Conservation (phyloP, 2,329 filamentous ascomycete species). For the Penicillium sp. region DNA sequence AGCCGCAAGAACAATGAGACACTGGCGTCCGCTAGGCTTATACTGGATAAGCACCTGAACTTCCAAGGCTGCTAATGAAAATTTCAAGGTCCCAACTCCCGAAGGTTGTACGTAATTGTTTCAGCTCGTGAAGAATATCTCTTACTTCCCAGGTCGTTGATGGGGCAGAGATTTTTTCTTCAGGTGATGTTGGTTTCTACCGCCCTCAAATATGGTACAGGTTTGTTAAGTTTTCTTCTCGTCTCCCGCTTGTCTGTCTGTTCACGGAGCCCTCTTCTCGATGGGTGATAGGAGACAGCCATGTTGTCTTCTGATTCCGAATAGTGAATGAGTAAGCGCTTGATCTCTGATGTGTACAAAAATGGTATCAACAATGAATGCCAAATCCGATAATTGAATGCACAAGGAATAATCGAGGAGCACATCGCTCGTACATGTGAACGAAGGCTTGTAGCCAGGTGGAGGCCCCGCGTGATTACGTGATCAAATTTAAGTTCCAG, state of each 20-base stretch:
- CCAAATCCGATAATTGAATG: neutral
- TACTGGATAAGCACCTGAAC: conserved; percentile 1
- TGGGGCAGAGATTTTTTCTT: neutral
- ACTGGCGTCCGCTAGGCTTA: conserved; percentile 1
- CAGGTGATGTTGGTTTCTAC: neutral
- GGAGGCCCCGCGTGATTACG: neutral
- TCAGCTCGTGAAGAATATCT: neutral
- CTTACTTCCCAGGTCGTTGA: neutral
- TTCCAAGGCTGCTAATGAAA: neutral
- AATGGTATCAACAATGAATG: neutral
- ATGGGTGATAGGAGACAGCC: neutral
- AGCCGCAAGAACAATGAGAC: conserved; percentile 1
- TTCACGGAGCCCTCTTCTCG: neutral
- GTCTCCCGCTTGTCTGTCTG: neutral
- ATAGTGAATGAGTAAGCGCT: neutral
- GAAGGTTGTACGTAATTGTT: conserved; percentile 1
- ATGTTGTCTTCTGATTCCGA: neutral
- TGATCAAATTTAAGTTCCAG: neutral
- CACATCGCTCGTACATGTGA: neutral
- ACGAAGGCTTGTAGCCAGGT: neutral
- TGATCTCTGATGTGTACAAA: neutral
- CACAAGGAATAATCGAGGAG: neutral
- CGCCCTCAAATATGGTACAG: neutral
- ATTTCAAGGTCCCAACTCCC: neutral
- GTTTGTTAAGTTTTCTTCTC: neutral